phyloP scores from a whole-genome alignment of 176 grass and related monocot species.

The Oryza rufipogon region DNA sequence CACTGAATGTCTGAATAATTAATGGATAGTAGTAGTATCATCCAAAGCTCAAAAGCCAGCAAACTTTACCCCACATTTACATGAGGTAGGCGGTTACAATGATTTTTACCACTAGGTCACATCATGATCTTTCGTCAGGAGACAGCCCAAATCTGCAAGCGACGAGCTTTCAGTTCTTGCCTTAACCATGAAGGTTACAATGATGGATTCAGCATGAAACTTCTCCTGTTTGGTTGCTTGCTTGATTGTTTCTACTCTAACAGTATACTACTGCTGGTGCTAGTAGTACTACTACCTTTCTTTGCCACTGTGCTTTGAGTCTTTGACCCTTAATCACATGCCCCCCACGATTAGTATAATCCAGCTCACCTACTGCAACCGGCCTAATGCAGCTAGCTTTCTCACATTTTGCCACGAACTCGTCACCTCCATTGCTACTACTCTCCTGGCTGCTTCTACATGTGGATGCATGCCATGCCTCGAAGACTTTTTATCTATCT shows the following conservation, averaged over 20 bases:
- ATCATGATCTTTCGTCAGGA: slow-evolving; percentile 10
- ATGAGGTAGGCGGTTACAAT: neutral
- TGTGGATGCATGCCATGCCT: slow-evolving; percentile 15
- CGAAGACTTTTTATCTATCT: neutral
- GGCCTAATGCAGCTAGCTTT: neutral
- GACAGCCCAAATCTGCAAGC: slow-evolving; percentile 45
- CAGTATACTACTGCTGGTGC: neutral
- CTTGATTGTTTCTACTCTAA: neutral
- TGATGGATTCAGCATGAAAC: slow-evolving; percentile 17
- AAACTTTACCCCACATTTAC: slow-evolving; percentile 14
- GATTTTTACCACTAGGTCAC: slow-evolving; percentile 5
- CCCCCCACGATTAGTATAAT: slow-evolving; percentile 30
- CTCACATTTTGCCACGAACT: slow-evolving; percentile 41
- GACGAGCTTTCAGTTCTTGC: slow-evolving; percentile 8
- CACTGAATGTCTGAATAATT: neutral
- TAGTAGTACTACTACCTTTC: neutral
- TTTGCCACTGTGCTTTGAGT: slow-evolving; percentile 18
- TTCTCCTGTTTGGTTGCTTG: neutral
- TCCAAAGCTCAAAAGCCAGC: neutral
- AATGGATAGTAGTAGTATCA: neutral
- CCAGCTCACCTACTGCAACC: slow-evolving; percentile 22
- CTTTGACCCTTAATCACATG: slow-evolving; percentile 38
- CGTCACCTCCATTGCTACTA: neutral
- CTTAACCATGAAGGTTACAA: slow-evolving; percentile 48
- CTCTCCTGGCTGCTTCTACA: neutral